Base-by-base conservation (phyloP, 1,139 yeast genomes). In the Magnusiomyces sp. region DNA sequence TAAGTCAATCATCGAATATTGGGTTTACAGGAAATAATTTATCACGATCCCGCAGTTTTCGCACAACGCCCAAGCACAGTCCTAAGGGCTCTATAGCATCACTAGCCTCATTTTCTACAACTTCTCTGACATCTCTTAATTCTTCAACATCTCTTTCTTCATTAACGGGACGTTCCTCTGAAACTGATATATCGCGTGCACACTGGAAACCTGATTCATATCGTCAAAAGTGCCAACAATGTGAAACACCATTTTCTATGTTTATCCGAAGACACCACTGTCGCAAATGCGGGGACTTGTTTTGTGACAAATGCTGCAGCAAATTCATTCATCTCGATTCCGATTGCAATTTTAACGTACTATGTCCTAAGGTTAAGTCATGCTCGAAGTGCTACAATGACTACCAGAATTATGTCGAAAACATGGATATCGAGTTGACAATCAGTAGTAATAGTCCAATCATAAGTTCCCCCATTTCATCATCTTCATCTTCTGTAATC, bases 251-350 rank as follows among this genome's bases (percentile, higher is more conserved):
- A 27, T 70, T 70, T 53, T 60, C 69, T 4, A 57, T 67, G 40
- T 78, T 87, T 65, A 95, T 89, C 59, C 76, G 97, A 55, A 79
- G 94, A 53, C 97, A 90, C 63, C 97, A 90, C 68, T 90, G 97
- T 64, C 77, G 97, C 48, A 83, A 86, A 62, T 90, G 97, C 70
- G 97, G 97, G 17, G 95, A 88, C 32, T 77, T 90, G 13, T 90
- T 83, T 62, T 90, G 97, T 67, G 81, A 82, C 48, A 83, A 80
- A 51, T 80, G 78, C 60, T 65, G 77, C 31, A 60, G 69, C 17
- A 74, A 71, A 59, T 62, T 69, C 48, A 61, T 78, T 34, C 70
- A 72, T 60, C 74, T 90, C 54, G 90, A 88, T 61, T 95, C 29
- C 77, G 81, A 62, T 79, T 85, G 68, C 77, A 87, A 50, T 48